These are phyloP conservation scores for Calonectria naviculata DNA, from an alignment of 2,329 filamentous ascomycete genomes.

Conservation along the genomic window DNA sequence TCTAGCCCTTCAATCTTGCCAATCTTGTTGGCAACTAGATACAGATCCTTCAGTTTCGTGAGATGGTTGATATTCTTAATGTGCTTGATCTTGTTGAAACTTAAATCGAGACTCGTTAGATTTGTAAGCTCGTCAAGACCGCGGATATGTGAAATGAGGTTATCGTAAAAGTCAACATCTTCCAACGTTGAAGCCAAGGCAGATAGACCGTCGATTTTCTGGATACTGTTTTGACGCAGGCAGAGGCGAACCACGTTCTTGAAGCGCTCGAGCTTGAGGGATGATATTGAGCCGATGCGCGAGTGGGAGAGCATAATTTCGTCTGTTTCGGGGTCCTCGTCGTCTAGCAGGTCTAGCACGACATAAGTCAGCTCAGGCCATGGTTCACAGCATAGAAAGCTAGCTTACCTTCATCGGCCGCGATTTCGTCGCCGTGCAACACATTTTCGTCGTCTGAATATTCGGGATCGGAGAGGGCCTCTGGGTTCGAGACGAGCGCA, in stretches of 20 bases:
- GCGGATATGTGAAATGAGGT: conserved; percentile 87
- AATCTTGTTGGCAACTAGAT: conserved; percentile 96
- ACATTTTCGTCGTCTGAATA: conserved; percentile 80
- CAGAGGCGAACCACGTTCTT: conserved; percentile 80
- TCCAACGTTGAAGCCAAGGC: conserved; percentile 73
- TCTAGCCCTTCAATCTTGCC: conserved; percentile 86
- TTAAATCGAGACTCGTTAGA: conserved; percentile 86
- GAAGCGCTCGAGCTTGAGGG: conserved; percentile 87
- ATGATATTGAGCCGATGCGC: conserved; percentile 81
- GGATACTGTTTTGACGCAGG: conserved; percentile 91
- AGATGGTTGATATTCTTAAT: conserved; percentile 90
- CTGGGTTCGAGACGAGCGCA: conserved; percentile 76
- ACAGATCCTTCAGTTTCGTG: conserved; percentile 82
- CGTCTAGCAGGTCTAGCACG: conserved; percentile 66
- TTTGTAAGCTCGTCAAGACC: conserved; percentile 82
- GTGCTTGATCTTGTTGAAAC: conserved; percentile 99
- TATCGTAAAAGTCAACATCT: conserved; percentile 97
- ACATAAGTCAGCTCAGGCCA: background rate
- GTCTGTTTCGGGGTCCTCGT: conserved; percentile 70
- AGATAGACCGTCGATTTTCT: conserved; percentile 80
- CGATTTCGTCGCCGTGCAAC: conserved; percentile 78
- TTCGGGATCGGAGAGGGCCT: conserved; percentile 85
- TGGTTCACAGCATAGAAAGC: background rate
- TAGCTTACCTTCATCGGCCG: conserved; percentile 79
- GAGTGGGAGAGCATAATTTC: conserved; percentile 94